phyloP scores from a whole-genome alignment of 495 filamentous ascomycete species.

The Penicillium riverlandense region DNA sequence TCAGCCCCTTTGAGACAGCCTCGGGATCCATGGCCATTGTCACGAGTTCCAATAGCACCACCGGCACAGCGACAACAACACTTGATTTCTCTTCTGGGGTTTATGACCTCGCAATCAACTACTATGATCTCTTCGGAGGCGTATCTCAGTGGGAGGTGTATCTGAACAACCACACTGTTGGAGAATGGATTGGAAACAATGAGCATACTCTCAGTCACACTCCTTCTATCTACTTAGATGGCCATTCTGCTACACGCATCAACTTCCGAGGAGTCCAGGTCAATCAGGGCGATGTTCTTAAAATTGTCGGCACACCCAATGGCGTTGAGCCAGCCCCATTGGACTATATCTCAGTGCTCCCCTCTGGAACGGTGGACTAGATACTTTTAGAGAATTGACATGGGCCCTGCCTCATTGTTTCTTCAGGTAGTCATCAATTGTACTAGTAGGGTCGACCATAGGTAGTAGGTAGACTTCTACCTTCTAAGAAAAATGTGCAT shows the following conservation, averaged over 20 bases:
- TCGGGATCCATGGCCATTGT: constrained; percentile 42
- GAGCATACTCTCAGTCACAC: constrained; percentile 51
- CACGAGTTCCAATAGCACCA: constrained; percentile 39
- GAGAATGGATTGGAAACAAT: constrained; percentile 50
- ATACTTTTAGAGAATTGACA: background rate
- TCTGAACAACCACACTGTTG: constrained; percentile 44
- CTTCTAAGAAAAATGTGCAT: no score
- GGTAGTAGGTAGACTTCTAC: no score
- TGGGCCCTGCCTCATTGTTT: no score
- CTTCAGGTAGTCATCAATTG: no score
- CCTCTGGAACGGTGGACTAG: constrained; percentile 53
- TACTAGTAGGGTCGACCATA: no score
- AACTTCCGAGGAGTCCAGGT: constrained; percentile 48
- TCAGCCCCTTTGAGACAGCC: constrained; percentile 49
- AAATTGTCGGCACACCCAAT: constrained; percentile 51
- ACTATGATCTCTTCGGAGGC: constrained; percentile 56
- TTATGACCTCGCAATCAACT: constrained; percentile 60
- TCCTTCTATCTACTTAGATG: constrained; percentile 50
- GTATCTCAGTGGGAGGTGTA: constrained; percentile 45
- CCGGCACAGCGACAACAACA: constrained; percentile 40
- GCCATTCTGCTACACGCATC: constrained; percentile 54
- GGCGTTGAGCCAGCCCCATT: constrained; percentile 56
- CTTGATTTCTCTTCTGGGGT: constrained; percentile 42
- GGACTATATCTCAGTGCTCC: constrained; percentile 60
- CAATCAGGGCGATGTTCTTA: constrained; percentile 47